Conservation (phyloP, 2,329 filamentous ascomycete genomes). For the Ophioceras dolichostomum region DNA sequence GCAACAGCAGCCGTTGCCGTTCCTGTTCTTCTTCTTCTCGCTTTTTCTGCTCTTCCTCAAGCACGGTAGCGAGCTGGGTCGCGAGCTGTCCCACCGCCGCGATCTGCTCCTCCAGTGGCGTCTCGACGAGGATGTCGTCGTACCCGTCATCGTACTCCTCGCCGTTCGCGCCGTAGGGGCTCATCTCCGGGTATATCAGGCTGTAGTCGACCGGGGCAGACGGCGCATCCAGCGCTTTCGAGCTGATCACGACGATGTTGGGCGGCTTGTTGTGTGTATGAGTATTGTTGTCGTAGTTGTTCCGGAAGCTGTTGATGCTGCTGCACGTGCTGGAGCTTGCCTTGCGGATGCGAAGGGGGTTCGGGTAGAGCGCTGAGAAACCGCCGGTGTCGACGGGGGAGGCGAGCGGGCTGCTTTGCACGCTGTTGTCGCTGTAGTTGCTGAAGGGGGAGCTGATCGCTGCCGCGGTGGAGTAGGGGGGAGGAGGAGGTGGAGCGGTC, state of each 20-base stretch:
- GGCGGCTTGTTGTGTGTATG: background rate
- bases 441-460: too few relatives aligned
- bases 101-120: slow-evolving; percentile 1
- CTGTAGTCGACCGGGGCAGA: slow-evolving; percentile 1
- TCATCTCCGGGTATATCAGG: slow-evolving; percentile 16
- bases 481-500: background rate
- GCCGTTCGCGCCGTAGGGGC: slow-evolving; percentile 10
- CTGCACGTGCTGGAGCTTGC: background rate
- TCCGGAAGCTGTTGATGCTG: background rate
- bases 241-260: background rate
- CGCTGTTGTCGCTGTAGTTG: background rate
- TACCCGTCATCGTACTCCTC: slow-evolving; percentile 1
- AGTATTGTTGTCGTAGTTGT: background rate
- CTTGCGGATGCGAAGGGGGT: slow-evolving; percentile 3
- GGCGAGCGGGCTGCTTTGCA: background rate
- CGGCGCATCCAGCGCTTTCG: background rate
- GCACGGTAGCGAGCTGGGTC: too few relatives aligned
- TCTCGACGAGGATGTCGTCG: slow-evolving; percentile 1
- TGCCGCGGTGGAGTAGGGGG: too few relatives aligned
- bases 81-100: too few relatives aligned
- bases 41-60: too few relatives aligned
- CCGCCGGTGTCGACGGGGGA: background rate
- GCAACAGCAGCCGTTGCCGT: too few relatives aligned
- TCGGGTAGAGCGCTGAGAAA: slow-evolving; percentile 1
- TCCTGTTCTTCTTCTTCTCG: too few relatives aligned